A percentile compares a stretch with the other conserved stretches of the same genome.
Evolutionary conservation across 352 stramenopile genomes (phyloP).

Genomic region (Phytopythium aichiense): DNA sequence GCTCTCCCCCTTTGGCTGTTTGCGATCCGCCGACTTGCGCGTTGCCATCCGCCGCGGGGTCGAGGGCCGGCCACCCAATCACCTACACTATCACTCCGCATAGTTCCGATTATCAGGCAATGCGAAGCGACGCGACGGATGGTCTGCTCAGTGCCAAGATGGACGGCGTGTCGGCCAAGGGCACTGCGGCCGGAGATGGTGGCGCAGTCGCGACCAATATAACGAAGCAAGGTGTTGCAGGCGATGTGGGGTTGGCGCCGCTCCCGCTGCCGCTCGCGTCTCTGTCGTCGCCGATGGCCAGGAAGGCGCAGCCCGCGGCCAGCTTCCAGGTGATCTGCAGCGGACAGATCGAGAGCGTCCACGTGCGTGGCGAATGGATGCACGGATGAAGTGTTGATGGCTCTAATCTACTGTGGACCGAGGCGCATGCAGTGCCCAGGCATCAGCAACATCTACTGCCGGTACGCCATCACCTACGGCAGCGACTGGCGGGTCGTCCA

Average conservation of each 20-base stretch:
- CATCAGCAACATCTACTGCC: constrained; percentile 89
- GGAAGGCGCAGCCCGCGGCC: constrained; percentile 18
- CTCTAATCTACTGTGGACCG: background rate
- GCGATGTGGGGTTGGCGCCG: background rate
- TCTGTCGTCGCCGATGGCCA: background rate
- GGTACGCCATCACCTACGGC: constrained; percentile 90
- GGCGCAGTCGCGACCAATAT: background rate
- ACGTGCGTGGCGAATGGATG: constrained; percentile 20
- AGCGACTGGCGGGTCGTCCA: constrained; percentile 91
- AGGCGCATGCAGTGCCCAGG: constrained; percentile 46
- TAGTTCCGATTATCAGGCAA: too few species aligned
- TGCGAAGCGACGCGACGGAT: too few species aligned
- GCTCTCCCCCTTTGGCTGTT: constrained; percentile 11
- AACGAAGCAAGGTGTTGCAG: background rate
- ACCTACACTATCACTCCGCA: too few species aligned
- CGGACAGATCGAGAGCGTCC: constrained; percentile 54
- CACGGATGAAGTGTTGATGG: background rate
- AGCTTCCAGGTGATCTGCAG: constrained; percentile 59
- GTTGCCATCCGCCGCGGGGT: background rate
- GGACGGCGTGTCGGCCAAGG: background rate
- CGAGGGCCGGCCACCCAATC: too few species aligned
- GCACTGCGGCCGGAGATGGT: background rate
- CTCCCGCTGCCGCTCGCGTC: background rate
- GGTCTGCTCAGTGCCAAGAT: background rate
- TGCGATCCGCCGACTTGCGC: background rate